Base-by-base conservation (phyloP, 2,329 filamentous ascomycete species). In the Erysiphe neolycopersici region DNA sequence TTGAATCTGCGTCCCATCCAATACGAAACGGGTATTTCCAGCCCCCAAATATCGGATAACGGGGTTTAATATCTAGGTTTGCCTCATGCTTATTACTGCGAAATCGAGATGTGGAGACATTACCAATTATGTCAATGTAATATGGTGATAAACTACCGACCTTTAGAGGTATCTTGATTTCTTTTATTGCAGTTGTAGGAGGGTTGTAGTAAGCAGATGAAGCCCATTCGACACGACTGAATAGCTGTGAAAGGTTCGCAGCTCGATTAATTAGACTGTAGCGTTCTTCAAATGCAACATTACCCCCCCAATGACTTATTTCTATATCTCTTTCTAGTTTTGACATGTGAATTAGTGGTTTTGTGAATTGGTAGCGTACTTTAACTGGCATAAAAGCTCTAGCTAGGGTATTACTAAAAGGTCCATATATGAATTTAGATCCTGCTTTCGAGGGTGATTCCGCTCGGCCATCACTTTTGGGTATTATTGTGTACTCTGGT, bases 21-120 rank as follows among this genome's bases (percentile, higher is more conserved):
- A 95, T 76, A 46, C 79, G 82, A 66, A 95, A 98, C 50, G 81
- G 89, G 62, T 94, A 95, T 61, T 92, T 93, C 89, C 89, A 98
- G 47, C 82, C 84, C 47, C 89, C 89, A 54, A 94, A 98, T 19
- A 98, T 60, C n/a, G 89, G 89, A 60, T 92, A 98, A 43, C 89
- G 74, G 17, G 89, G 89, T 66, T 85, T 89, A 49, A 94, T 68
- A 60, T 94, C 85, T 26, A 98, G 69, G 37, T 78, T 64, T n/a
- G 81, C 78, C 60, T 87, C 80, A 18, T 79, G 74, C 57, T 69
- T 71, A 58, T 73, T 80, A 51, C 67, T 73, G 48, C 85, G 71
- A 69, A 92, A 98, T 48, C 71, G 72, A 45, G 84, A 93, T 0
- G 89, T 98, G 26, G 85, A 92, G 29, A 98, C 84, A 56, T 98